These are phyloP conservation scores for Aureoboletus auriporus DNA, from an alignment of 768 basidiomycete species.

Conservation along the genomic window DNA sequence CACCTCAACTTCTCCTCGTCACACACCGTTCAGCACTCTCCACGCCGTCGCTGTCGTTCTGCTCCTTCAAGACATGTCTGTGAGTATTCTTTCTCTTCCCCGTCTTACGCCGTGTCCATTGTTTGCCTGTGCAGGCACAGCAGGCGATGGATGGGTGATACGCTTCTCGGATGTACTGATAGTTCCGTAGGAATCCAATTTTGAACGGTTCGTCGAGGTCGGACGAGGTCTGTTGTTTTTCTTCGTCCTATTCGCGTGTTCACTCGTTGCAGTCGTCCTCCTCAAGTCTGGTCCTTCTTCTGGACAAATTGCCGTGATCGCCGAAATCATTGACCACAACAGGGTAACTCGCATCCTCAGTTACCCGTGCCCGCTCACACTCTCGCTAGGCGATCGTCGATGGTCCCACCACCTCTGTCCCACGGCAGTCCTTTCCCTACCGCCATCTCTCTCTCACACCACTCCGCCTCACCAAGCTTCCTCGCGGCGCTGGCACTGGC, in stretches of 20 bases:
- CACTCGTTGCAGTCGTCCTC: slow-evolving; percentile 64
- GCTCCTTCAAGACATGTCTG: slow-evolving; percentile 14
- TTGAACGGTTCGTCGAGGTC: slow-evolving; percentile 97
- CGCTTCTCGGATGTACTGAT: slow-evolving; percentile 15
- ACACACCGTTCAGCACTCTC: not conserved
- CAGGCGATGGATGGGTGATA: not conserved
- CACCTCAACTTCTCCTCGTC: not conserved
- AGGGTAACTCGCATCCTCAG: slow-evolving; percentile 52
- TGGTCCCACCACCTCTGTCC: slow-evolving; percentile 86
- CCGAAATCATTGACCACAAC: slow-evolving; percentile 99
- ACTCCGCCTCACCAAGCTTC: slow-evolving; percentile 74
- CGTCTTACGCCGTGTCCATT: not conserved
- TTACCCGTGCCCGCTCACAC: not conserved
- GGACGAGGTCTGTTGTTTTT: slow-evolving; percentile 63
- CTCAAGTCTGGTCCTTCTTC: slow-evolving; percentile 81
- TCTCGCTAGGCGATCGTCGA: slow-evolving; percentile 82
- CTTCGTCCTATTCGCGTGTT: not conserved
- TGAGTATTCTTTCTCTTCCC: slow-evolving; percentile 7
- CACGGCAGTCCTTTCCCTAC: slow-evolving; percentile 90
- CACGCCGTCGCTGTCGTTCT: not conserved
- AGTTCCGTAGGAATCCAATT: slow-evolving; percentile 66
- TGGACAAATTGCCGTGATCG: slow-evolving; percentile 92
- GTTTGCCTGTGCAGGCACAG: not conserved
- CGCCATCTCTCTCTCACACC: slow-evolving; percentile 91
- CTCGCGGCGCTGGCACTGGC: slow-evolving; percentile 81